Evolutionary conservation across 805 yeast genomes (phyloP).

Genomic region (Yarrowia phangngaensis): DNA sequence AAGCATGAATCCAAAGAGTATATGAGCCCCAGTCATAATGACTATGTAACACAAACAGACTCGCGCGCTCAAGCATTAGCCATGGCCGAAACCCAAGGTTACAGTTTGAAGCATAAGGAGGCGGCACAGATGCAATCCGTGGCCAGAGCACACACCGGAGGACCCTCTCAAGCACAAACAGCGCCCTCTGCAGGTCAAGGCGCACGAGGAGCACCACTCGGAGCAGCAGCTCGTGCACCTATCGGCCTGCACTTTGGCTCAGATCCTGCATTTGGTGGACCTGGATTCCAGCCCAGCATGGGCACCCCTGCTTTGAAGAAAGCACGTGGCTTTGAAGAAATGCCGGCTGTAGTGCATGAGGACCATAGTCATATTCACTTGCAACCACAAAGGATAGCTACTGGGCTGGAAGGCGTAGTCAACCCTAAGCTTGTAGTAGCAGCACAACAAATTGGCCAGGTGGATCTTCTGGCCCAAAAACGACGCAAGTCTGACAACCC

Average conservation of each 20-base stretch:
- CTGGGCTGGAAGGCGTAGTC: constrained; percentile 24
- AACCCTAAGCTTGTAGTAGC: constrained; percentile 24
- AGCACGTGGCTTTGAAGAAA: constrained; percentile 16
- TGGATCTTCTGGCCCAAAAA: constrained; percentile 9
- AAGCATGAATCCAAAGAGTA: constrained; percentile 23
- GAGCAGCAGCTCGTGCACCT: constrained; percentile 13
- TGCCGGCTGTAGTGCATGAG: constrained; percentile 13
- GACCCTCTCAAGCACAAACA: too few species aligned
- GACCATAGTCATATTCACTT: constrained; percentile 17
- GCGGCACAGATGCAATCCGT: too few species aligned
- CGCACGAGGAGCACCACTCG: too few species aligned
- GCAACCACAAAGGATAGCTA: constrained; percentile 19
- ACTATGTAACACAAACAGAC: constrained; percentile 15
- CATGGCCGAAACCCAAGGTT: constrained; percentile 25
- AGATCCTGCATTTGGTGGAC: constrained; percentile 24
- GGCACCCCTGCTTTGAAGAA: constrained; percentile 10
- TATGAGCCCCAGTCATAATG: constrained; percentile 11
- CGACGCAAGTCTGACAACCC: constrained; percentile 19
- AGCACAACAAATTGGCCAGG: constrained; percentile 13
- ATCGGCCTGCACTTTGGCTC: constrained; percentile 26
- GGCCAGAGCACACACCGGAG: too few species aligned
- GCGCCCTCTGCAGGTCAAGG: too few species aligned
- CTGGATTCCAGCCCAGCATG: constrained; percentile 22
- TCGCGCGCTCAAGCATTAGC: constrained; percentile 21
- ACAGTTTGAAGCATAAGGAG: constrained; percentile 19